Conservation (phyloP, 2,329 filamentous ascomycete species). For the Nemania diffusa region DNA sequence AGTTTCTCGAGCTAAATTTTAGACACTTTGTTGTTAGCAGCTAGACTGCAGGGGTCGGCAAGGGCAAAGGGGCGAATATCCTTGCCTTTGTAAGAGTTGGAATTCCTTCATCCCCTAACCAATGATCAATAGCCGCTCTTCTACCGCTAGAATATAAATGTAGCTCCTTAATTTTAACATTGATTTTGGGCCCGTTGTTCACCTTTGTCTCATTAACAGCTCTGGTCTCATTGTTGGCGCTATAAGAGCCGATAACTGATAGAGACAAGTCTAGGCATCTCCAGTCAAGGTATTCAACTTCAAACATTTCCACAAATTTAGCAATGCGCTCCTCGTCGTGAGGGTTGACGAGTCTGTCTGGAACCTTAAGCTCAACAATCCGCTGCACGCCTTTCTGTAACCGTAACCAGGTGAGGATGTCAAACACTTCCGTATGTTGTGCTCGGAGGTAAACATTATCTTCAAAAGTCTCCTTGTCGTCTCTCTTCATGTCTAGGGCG, state of each 20-base stretch:
- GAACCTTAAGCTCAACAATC: not conserved
- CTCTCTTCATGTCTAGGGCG: not conserved
- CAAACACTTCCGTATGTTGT: not conserved
- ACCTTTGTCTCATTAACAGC: not conserved
- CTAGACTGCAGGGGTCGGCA: too few species aligned
- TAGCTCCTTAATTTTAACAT: not conserved
- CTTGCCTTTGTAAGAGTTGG: not conserved
- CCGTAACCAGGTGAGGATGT: not conserved
- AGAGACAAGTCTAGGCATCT: not conserved
- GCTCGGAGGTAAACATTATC: not conserved
- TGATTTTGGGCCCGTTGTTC: too few species aligned
- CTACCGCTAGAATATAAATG: not conserved
- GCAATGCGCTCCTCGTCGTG: not conserved
- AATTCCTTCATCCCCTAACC: not conserved
- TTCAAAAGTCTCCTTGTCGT: not conserved
- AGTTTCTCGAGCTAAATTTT: not conserved
- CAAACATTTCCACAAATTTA: not conserved
- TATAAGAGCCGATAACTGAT: not conserved
- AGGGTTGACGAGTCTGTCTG: not conserved
- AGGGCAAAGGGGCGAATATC: too few species aligned
- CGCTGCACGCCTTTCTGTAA: not conserved
- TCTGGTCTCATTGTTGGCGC: not conserved
- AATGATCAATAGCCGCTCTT: not conserved
- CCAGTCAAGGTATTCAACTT: not conserved
- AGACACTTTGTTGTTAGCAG: not conserved